Evolutionary conservation across 129 eudicot species (phyloP).

Genomic region (Tagetes erecta): DNA sequence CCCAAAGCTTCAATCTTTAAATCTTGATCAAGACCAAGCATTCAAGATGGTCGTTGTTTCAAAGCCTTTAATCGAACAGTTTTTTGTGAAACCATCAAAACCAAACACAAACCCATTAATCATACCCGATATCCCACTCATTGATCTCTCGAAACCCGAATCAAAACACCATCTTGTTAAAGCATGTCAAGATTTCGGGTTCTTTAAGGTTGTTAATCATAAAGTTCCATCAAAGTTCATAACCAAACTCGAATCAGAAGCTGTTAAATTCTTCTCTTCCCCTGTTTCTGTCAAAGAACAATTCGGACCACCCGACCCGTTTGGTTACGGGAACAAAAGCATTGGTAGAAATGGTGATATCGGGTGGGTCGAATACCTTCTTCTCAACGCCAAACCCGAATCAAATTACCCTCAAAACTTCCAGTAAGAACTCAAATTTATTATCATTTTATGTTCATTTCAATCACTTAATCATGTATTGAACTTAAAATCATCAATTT

Average conservation of each 20-base stretch:
- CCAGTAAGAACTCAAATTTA: conserved; percentile 39
- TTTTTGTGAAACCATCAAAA: conserved; percentile 34
- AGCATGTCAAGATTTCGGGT: conserved; percentile 78
- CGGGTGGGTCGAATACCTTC: conserved; percentile 87
- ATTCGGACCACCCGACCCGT: conserved; percentile 69
- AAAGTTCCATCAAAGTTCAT: conserved; percentile 57
- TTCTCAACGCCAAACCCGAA: conserved; percentile 51
- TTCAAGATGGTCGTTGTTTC: conserved; percentile 57
- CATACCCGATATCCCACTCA: conserved; percentile 54
- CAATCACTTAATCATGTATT: no score
- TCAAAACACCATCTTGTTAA: conserved; percentile 62
- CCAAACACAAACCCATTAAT: conserved; percentile 44
- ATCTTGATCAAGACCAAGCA: conserved; percentile 15
- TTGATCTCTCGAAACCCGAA: conserved; percentile 81
- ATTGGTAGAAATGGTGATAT: conserved; percentile 75
- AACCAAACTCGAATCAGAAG: conserved; percentile 56
- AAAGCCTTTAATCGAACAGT: conserved; percentile 59
- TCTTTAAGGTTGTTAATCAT: conserved; percentile 79
- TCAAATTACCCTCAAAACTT: conserved; percentile 50
- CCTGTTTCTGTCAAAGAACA: conserved; percentile 55
- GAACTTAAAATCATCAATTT: no score
- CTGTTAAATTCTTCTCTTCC: conserved; percentile 60
- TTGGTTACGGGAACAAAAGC: conserved; percentile 74
- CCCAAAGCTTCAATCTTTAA: conserved; percentile 14
- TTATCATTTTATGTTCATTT: no score